Evolutionary conservation across 2,329 filamentous ascomycete genomes (phyloP).

Genomic region (Hymenoscyphus scutula): DNA sequence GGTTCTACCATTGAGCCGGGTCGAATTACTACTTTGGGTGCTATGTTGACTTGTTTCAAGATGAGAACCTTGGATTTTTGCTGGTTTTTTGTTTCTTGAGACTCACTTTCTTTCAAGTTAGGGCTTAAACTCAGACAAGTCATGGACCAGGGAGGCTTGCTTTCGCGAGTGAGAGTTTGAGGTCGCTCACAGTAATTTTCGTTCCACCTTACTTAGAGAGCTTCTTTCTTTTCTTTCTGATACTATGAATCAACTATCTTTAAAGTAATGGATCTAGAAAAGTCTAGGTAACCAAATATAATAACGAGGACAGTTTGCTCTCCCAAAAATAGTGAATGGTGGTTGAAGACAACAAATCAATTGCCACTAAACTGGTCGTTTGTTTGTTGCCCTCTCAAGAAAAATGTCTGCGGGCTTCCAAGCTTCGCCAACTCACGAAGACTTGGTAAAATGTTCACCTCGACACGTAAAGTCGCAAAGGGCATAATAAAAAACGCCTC

Average conservation of each 20-base stretch:
- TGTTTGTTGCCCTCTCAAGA: background rate
- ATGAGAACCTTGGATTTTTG: too few species aligned
- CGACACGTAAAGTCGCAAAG: constrained; percentile 18
- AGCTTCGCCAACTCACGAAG: background rate
- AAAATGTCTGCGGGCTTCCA: background rate
- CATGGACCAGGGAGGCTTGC: too few species aligned
- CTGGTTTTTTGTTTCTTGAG: too few species aligned
- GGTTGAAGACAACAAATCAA: background rate
- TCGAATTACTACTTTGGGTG: background rate
- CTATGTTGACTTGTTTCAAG: background rate
- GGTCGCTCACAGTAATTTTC: too few species aligned
- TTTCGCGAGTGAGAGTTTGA: too few species aligned
- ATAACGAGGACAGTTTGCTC: background rate
- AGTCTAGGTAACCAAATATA: background rate
- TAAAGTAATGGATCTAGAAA: background rate
- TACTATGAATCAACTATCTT: too few species aligned
- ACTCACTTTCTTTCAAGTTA: too few species aligned
- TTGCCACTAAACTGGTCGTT: background rate
- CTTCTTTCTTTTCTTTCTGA: too few species aligned
- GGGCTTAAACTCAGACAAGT: too few species aligned
- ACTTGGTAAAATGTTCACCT: constrained; percentile 24
- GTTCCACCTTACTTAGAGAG: too few species aligned
- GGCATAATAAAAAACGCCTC: background rate
- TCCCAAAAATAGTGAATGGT: constrained; percentile 1
- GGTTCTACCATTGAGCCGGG: background rate